Evolutionary conservation across 805 yeast species (phyloP), one percentile per base, ranked within the genome.

Genomic region (Yarrowia sp.): DNA sequence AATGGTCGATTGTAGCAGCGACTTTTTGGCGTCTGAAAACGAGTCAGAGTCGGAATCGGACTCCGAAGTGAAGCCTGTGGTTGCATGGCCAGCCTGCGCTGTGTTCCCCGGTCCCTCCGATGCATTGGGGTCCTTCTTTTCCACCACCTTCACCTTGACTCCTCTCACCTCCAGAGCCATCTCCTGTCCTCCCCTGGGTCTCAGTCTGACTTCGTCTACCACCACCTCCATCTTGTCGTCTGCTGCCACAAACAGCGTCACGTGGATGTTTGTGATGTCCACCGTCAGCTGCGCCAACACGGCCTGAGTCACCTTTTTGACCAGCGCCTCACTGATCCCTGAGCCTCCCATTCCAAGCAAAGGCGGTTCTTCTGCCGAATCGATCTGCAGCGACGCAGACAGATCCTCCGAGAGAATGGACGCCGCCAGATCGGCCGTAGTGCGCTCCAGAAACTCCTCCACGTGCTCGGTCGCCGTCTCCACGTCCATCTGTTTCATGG

Each of bases 1-100:
- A 43, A 87, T 79, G 78, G 85, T 83, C 72, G 92, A 87, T 66
- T 77, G 73, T 60, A 76, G 30, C 67, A 73, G 65, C 36, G 69
- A 53, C 9, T 65, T 36, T 19, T 69, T 67, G 47, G 70, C 72
- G 56, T 73, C 71, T 24, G 70, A 68, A 19, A 60, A 50, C 30
- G 53, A 60, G 1, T 71, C 74, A 6, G 66, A 66, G 8, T 70
- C 73, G 19, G 64, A 58, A 17, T 58, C 64, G 2, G 64, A 33
- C 9, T 58, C 64, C 7, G 50, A 42, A 1, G 61, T 55, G 38
- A 39, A 55, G 3, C 61, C 61, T 7, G 61, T 39, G 1, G 61
- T 53, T 7, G 38, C 63, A n/a, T 30, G 50, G 0, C 17, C 64
- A 4, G 44, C 24, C 4, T 46, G 52, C 13, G 39, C 15, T 15